Conservation (phyloP, 176 grass and related monocot species). For the Triticum turgidum region DNA sequence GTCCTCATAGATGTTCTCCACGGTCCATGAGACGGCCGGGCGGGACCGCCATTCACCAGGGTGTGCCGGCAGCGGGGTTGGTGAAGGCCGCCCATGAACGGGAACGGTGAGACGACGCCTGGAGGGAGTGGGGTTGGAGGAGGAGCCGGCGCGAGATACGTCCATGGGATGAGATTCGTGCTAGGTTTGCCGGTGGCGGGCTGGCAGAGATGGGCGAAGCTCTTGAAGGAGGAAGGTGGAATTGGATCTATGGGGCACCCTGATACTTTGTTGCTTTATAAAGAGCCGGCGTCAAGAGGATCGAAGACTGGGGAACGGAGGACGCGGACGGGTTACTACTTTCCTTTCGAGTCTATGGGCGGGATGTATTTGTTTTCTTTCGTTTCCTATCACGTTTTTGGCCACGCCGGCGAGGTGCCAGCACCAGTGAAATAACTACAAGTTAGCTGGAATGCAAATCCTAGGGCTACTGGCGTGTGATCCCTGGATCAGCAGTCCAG, state of each 20-base stretch:
- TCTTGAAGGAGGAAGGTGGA: background rate
- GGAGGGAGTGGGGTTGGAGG: background rate
- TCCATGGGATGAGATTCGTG: background rate
- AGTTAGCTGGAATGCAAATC: no score
- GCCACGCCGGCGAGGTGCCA: no score
- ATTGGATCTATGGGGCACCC: background rate
- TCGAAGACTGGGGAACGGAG: background rate
- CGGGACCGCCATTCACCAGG: background rate
- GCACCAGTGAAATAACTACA: no score
- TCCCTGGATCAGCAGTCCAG: no score
- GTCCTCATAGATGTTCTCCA: slow-evolving; percentile 47
- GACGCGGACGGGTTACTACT: no score
- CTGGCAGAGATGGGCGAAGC: background rate
- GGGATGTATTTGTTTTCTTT: no score
- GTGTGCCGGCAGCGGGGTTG: background rate
- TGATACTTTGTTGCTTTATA: background rate
- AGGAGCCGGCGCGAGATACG: background rate
- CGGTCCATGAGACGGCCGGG: background rate
- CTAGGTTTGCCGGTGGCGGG: background rate
- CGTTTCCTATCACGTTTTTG: no score
- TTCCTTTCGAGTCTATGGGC: no score
- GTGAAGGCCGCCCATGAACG: background rate
- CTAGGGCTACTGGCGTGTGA: no score
- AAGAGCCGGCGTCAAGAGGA: background rate
- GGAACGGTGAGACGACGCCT: background rate